Conservation (phyloP, 1,284 basidiomycete species). For the Ustilago shanxiensis region DNA sequence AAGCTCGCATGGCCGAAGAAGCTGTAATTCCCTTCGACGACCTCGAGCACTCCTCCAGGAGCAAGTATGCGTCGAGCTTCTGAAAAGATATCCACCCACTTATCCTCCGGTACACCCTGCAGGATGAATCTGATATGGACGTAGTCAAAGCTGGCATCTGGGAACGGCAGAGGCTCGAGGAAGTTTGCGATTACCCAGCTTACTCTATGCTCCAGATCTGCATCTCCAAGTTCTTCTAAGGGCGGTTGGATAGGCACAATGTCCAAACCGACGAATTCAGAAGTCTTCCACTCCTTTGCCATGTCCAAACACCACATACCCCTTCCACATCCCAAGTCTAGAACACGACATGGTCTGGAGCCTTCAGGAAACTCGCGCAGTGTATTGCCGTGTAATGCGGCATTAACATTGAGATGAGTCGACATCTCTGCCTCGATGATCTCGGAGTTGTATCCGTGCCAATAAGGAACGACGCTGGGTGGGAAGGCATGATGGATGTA, state of each 20-base stretch:
- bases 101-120: slow-evolving; percentile 53
- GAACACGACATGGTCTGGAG: slow-evolving; percentile 42
- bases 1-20: slow-evolving; percentile 53
- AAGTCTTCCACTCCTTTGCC: slow-evolving; percentile 50
- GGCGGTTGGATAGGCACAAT: slow-evolving; percentile 57
- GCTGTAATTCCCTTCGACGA: slow-evolving; percentile 51
- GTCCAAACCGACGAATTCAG: slow-evolving; percentile 63
- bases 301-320: slow-evolving; percentile 58
- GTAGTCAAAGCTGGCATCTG: slow-evolving; percentile 60
- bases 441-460: slow-evolving; percentile 47
- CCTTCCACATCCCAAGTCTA: slow-evolving; percentile 56
- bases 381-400: slow-evolving; percentile 32
- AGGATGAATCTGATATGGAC: slow-evolving; percentile 54
- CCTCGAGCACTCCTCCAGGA: slow-evolving; percentile 53
- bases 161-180: slow-evolving; percentile 58
- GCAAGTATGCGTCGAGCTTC: slow-evolving; percentile 50
- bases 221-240: slow-evolving; percentile 31
- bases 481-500: slow-evolving; percentile 49
- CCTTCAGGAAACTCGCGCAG: slow-evolving; percentile 36
- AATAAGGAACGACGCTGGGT: slow-evolving; percentile 47
- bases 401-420: slow-evolving; percentile 30
- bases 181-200: slow-evolving; percentile 64
- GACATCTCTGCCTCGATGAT: slow-evolving; percentile 42
- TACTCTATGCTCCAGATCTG: slow-evolving; percentile 50
- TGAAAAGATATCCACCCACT: slow-evolving; percentile 49